A percentile compares a stretch with the other conserved stretches of the same genome.
Evolutionary conservation across 257 asterid genomes (phyloP).

Genomic region (Fraxinus anomala): DNA sequence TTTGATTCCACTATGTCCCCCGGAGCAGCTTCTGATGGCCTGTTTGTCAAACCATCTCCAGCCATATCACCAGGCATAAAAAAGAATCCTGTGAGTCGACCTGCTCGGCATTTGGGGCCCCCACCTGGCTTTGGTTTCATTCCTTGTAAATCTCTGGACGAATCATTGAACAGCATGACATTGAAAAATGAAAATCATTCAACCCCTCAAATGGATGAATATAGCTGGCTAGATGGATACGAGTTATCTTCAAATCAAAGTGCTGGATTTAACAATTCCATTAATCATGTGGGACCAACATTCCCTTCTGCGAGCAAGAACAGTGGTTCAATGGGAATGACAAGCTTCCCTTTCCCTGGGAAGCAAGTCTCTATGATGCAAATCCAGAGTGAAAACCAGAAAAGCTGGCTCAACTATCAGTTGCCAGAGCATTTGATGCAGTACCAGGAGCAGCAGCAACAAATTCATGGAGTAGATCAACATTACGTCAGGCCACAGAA

Average conservation of each 20-base stretch:
- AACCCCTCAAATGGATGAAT: constrained; percentile 61
- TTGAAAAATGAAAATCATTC: constrained; percentile 44
- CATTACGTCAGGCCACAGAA: constrained; percentile 56
- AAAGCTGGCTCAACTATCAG: constrained; percentile 55
- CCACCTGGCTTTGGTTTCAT: constrained; percentile 94
- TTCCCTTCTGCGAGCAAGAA: constrained; percentile 42
- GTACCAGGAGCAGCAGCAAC: constrained; percentile 65
- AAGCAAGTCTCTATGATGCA: constrained; percentile 56
- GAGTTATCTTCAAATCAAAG: constrained; percentile 57
- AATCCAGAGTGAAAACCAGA: constrained; percentile 54
- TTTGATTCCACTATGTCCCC: constrained; percentile 52
- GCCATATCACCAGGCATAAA: constrained; percentile 52
- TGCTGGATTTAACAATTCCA: constrained; percentile 52
- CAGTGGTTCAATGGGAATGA: constrained; percentile 50
- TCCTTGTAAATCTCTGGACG: constrained; percentile 64
- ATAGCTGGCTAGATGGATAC: constrained; percentile 89
- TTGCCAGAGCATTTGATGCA: constrained; percentile 52
- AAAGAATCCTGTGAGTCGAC: constrained; percentile 87
- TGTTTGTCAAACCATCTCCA: constrained; percentile 48
- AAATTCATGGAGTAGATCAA: constrained; percentile 55
- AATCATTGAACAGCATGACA: constrained; percentile 40
- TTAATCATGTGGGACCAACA: constrained; percentile 46
- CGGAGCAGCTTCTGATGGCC: constrained; percentile 42
- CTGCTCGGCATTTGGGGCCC: constrained; percentile 83
- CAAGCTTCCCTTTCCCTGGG: constrained; percentile 81